A percentile compares a stretch with the other conserved stretches of the same genome.
Evolutionary conservation across 169 alveolate genomes (phyloP).

Genomic region (Eimeria sp.): DNA sequence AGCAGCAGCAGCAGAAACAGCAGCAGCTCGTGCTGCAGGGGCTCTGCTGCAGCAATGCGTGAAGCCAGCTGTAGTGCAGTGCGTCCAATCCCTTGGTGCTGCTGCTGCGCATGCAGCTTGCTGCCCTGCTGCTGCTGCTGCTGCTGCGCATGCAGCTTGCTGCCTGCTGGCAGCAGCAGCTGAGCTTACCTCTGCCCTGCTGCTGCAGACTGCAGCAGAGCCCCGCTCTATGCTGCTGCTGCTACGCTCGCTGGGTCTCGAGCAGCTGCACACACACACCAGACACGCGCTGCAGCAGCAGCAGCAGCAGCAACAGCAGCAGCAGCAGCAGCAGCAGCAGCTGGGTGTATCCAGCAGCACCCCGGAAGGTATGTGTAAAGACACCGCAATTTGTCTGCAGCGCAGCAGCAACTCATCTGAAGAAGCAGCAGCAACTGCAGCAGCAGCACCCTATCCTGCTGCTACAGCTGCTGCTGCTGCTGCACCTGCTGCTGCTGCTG

Average conservation of each 20-base stretch:
- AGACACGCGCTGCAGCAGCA: not conserved
- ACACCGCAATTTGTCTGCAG: not conserved
- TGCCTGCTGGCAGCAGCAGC: not conserved
- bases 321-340: conserved; percentile 31
- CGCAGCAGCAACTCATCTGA: conserved; percentile 9
- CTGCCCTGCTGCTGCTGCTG: conserved; percentile 47
- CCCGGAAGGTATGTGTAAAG: not conserved
- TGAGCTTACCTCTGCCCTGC: conserved; percentile 20
- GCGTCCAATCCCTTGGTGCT: no score
- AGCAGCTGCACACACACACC: not conserved
- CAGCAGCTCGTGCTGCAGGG: conserved; percentile 24
- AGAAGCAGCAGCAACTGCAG: conserved; percentile 1
- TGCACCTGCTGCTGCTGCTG: not conserved
- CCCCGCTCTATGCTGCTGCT: conserved; percentile 17
- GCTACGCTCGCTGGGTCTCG: conserved; percentile 30
- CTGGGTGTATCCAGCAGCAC: not conserved
- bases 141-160: conserved; percentile 25
- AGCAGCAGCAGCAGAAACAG: no score
- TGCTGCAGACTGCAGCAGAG: conserved; percentile 1
- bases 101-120: not conserved
- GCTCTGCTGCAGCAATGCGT: conserved; percentile 16
- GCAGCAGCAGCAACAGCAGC: conserved; percentile 23
- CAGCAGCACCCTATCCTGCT: conserved; percentile 10
- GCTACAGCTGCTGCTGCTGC: conserved; percentile 19
- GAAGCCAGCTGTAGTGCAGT: conserved; percentile 7